These are phyloP conservation scores for Heliamphora exappendiculata DNA, from an alignment of 148 eudicot species.

Conservation along the genomic window DNA sequence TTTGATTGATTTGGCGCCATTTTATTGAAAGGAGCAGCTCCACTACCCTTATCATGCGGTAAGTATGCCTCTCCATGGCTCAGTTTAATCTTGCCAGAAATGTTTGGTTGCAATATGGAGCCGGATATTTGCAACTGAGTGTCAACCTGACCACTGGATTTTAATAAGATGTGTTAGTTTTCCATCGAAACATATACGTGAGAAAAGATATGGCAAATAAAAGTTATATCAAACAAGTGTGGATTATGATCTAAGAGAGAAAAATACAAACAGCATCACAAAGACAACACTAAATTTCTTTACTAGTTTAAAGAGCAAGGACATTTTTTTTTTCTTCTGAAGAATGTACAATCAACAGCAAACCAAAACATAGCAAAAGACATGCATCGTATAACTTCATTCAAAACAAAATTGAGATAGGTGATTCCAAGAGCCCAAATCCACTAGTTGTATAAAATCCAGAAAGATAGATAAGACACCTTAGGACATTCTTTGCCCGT, in stretches of 20 bases:
- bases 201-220: background rate
- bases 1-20: slow-evolving; percentile 54
- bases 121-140: slow-evolving; percentile 88
- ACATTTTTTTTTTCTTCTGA: background rate
- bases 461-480: slow-evolving; percentile 31
- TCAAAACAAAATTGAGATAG: background rate
- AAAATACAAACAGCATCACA: background rate
- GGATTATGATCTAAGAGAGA: background rate
- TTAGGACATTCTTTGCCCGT: slow-evolving; percentile 77
- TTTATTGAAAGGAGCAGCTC: slow-evolving; percentile 72
- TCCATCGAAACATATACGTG: background rate
- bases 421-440: background rate
- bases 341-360: background rate
- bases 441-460: background rate
- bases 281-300: slow-evolving; percentile 9
- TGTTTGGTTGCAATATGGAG: slow-evolving; percentile 90
- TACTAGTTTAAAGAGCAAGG: background rate
- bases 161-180: slow-evolving; percentile 23
- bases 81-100: slow-evolving; percentile 88
- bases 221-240: background rate
- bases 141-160: slow-evolving; percentile 93
- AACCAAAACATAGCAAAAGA: background rate
- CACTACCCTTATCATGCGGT: slow-evolving; percentile 96
- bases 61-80: slow-evolving; percentile 96
- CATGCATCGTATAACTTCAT: background rate